Base-by-base conservation (phyloP, 176 grass and related monocot genomes). In the Miscanthus lutarioriparius region DNA sequence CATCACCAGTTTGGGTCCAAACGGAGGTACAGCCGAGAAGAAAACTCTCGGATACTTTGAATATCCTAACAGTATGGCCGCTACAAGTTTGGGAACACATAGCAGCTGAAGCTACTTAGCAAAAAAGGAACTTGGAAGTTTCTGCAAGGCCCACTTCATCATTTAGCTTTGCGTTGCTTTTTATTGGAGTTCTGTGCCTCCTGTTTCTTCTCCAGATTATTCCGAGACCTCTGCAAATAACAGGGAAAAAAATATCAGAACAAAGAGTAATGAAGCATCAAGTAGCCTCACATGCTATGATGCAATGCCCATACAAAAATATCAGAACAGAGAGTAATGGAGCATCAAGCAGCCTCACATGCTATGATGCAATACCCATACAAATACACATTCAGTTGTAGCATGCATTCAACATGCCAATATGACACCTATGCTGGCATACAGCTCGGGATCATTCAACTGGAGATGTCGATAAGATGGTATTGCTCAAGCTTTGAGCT, bases 161-260 rank as follows among this genome's bases (percentile, higher is more conserved):
- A 72, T 20, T 87, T 72, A 74, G 75, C 84, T 75, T 92, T 88
- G 5, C 51, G 76, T 64, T 79, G 83, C 88, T 94, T 94, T 80
- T 92, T 87, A 25, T 19, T 84, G 8, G 87, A 48, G 22, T 37
- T 80, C 48, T 81, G 79, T 20, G 23, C 47, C 28, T 79, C 47
- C 38, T 89, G 80, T n/a, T 88, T 86, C 79, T 87, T 80, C 66
- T 81, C 74, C 25, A 44, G 48, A 76, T 26, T 72, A 41, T 77
- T 89, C 30, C 38, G 70, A 30, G 72, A 79, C 68, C 86, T 96
- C 94, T 93, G 91, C 7, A 87, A 14, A 86, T 6, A 26, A 74
- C 53, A 39, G 40, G 48, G 54, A 77, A 20, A 74, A 22, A 62
- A 25, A 26, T n/a, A 25, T 74, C 7, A 87, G 75, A 27, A 56